These are phyloP conservation scores for Blastocystis sp. DNA, from an alignment of 352 stramenopile species.

Conservation along the genomic window DNA sequence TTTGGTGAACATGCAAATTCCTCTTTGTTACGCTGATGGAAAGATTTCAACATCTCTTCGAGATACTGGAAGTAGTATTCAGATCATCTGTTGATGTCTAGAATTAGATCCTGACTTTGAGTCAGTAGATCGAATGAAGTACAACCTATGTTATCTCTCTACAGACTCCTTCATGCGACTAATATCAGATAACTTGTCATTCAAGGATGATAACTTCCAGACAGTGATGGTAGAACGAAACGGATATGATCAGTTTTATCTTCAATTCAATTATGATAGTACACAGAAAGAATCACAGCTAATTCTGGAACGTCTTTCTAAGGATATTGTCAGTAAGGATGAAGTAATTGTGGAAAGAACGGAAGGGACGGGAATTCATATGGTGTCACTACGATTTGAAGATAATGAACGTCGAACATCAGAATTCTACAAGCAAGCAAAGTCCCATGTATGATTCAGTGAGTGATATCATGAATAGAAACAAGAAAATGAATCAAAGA, in stretches of 20 bases:
- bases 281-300: conserved; percentile 2
- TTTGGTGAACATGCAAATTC: neutral
- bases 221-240: conserved; percentile 21
- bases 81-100: neutral
- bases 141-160: neutral
- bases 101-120: conserved; percentile 8
- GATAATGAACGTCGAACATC: neutral
- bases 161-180: neutral
- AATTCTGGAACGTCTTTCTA: neutral
- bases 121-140: neutral
- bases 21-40: conserved; percentile 14
- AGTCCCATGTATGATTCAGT: neutral
- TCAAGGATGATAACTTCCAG: conserved; percentile 26
- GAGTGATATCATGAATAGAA: neutral
- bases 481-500: conserved; percentile 21
- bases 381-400: neutral
- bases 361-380: conserved; percentile 9
- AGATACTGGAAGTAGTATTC: neutral
- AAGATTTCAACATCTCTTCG: neutral
- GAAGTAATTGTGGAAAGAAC: neutral
- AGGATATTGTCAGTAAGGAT: conserved; percentile 15
- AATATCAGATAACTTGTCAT: conserved; percentile 1
- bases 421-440: neutral
- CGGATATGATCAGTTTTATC: neutral
- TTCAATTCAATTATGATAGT: neutral